Evolutionary conservation across 129 eudicot species (phyloP), one percentile per base, ranked within the genome.

Genomic region (Helianthus annuus): DNA sequence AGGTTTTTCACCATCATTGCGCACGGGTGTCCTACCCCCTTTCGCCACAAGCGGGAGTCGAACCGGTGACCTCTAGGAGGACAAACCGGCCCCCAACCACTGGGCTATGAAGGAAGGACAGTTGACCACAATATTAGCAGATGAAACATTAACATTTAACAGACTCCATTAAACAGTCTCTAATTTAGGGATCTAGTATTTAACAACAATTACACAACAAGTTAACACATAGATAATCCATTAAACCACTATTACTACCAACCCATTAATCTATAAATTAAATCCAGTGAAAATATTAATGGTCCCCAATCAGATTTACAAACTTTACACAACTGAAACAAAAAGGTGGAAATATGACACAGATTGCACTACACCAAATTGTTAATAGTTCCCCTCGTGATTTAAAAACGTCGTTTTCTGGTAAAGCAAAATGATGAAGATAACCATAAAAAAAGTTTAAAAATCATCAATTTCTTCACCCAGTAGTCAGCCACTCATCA

Each of bases 301-400:
- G 80, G 80, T 76, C 80, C 74, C 80, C 80, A 40, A 75, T 55
- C 79, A 65, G 48, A 57, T 3, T 36, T 34, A 65, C 19, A 60
- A 48, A 15, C 49, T 44, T 14, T 24, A 14, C 24, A 32, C 12
- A 59, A 72, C 58, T 48, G 4, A 52, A 64, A 3, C 49, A 62
- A 74, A 62, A 74, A 64, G 12, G 79, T 65, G 59, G 22, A 70
- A 70, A 9, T 29, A 46, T 60, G 55, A 19, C 71, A 63, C 44
- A 58, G 48, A 29, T 65, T 24, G 57, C 55, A 60, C 38, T 72
- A 46, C 46, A 72, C 58, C 55, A 1, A 49, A 75, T 40, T 75
- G 71, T 52, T 53, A 64, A 71, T 44, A 51, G 69, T 48, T 60
- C 66, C 62, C 72, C 54, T 74, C 66, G 70, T 65, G 79, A 74